These are phyloP conservation scores for Monosporascus sp. DNA, from an alignment of 2,329 filamentous ascomycete genomes.

Conservation along the genomic window DNA sequence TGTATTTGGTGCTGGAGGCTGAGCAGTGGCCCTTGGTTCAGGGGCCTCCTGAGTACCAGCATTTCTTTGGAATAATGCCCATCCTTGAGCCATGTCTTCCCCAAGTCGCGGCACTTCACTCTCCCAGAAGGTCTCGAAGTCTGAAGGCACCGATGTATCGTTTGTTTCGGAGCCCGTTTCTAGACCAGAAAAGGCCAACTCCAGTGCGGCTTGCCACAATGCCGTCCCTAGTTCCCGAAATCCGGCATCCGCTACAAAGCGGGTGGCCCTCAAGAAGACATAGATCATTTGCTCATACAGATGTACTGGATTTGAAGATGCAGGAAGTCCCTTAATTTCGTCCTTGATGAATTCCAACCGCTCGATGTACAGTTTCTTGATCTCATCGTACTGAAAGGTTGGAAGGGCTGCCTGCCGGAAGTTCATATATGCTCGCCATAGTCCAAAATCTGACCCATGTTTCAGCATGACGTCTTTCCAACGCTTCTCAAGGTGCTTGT, in stretches of 20 bases:
- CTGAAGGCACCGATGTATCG: constrained; percentile 23
- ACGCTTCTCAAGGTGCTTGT: constrained; percentile 50
- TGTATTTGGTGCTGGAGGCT: constrained; percentile 20
- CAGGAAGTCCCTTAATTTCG: constrained; percentile 5
- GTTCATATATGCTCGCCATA: constrained; percentile 72
- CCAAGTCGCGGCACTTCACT: constrained; percentile 75
- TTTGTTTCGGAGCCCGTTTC: constrained; percentile 18
- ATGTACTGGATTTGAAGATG: constrained; percentile 1
- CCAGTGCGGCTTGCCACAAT: constrained; percentile 77
- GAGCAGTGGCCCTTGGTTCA: constrained; percentile 27
- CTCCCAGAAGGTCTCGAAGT: constrained; percentile 78
- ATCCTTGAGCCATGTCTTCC: constrained; percentile 65
- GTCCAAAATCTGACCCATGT: constrained; percentile 49
- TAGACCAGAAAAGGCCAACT: constrained; percentile 62
- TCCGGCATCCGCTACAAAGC: constrained; percentile 70
- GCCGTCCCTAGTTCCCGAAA: constrained; percentile 72
- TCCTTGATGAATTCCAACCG: constrained; percentile 42
- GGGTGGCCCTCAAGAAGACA: constrained; percentile 67
- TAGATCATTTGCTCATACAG: constrained; percentile 52
- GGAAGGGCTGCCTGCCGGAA: constrained; percentile 65
- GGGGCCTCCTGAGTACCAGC: constrained; percentile 34
- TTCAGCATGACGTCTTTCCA: constrained; percentile 60
- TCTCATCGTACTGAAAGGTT: constrained; percentile 61
- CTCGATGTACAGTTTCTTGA: constrained; percentile 53
- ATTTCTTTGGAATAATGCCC: constrained; percentile 48